Percentiles rank a stretch among this genome's conserved stretches.
Evolutionary conservation across 192 early-diverging fungal species (phyloP).

Genomic region (Coemansia sp.): DNA sequence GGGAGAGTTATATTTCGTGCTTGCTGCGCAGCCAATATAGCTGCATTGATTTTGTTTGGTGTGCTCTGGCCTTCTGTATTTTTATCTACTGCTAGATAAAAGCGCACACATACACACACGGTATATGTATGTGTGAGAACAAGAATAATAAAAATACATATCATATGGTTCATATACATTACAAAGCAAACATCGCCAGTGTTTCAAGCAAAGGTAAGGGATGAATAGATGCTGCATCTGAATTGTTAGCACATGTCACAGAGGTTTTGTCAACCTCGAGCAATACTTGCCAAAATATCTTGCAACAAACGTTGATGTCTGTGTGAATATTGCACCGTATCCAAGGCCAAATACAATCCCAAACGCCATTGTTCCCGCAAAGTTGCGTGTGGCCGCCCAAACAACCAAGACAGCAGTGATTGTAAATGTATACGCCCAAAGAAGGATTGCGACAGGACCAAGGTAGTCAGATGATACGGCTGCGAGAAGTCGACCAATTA

Average conservation of each 20-base stretch:
- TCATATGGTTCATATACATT: no score
- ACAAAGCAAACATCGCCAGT: no score
- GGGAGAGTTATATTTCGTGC: not conserved
- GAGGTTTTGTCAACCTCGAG: not conserved
- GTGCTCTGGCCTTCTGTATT: no score
- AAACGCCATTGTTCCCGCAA: slow-evolving; percentile 52
- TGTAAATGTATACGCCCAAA: slow-evolving; percentile 34
- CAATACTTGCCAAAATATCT: slow-evolving; percentile 48
- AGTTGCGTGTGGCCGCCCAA: slow-evolving; percentile 41
- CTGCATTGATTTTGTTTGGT: not conserved
- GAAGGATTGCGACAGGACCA: slow-evolving; percentile 32
- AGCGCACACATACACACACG: no score
- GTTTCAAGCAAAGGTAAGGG: no score
- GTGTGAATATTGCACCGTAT: slow-evolving; percentile 53
- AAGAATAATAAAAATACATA: no score
- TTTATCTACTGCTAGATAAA: no score
- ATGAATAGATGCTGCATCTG: no score
- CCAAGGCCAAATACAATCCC: slow-evolving; percentile 53
- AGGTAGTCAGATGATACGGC: slow-evolving; percentile 35
- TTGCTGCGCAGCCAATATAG: not conserved
- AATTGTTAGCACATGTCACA: not conserved
- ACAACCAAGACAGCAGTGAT: slow-evolving; percentile 34
- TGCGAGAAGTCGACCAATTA: slow-evolving; percentile 32
- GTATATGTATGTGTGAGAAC: no score
- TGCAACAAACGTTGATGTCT: slow-evolving; percentile 50